Base-by-base conservation (phyloP, 2,329 filamentous ascomycete genomes). In the Raffaelea arxii region DNA sequence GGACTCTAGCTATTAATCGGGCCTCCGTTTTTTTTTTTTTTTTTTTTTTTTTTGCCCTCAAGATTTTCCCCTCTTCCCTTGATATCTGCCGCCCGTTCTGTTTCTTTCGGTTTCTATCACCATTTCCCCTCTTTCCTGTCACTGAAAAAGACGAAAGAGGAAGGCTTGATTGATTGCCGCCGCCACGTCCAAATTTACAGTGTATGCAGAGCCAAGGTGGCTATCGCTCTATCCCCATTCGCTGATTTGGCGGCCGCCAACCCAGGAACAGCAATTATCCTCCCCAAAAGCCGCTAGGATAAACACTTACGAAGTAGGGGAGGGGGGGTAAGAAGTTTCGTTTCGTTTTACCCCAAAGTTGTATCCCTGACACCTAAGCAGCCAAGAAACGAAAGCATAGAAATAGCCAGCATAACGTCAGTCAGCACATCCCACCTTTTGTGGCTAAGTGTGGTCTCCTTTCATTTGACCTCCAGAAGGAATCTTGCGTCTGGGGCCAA, bases 361-460 rank as follows among this genome's bases (percentile, higher is more conserved):
- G n/a, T 10, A 40, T 40, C 38, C 38, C 38, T 40, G 38, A 40
- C 38, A 40, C n/a, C 32, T 18, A 18, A n/a, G 6, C 9, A 30
- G 16, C 7, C 32, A 12, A 36, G 32, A 36, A 36, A 36, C 32
- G 32, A 12, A 36, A n/a, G 32, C 16, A 36, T 18, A 36, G 32
- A 9, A 6, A 6, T 5, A 36, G 19, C 21, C 3, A 10, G 21
- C 21, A 40, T 16, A 40, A 40, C 21, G 21, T 23, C 21, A 40
- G 38, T 40, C 38, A 40, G 38, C 38, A 24, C 38, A 40, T 36
- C 32, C 32, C 32, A 36, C 32, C 32, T 36, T 36, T 36, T 36
- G 7, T 12, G 32, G 32, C 32, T 36, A n/a, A n/a, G n/a, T n/a
- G n/a, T n/a, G n/a, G n/a, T n/a, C n/a, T n/a, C n/a, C n/a, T n/a